These are phyloP conservation scores for Boletus pseudopeckii DNA, from an alignment of 768 basidiomycete species.

Conservation along the genomic window DNA sequence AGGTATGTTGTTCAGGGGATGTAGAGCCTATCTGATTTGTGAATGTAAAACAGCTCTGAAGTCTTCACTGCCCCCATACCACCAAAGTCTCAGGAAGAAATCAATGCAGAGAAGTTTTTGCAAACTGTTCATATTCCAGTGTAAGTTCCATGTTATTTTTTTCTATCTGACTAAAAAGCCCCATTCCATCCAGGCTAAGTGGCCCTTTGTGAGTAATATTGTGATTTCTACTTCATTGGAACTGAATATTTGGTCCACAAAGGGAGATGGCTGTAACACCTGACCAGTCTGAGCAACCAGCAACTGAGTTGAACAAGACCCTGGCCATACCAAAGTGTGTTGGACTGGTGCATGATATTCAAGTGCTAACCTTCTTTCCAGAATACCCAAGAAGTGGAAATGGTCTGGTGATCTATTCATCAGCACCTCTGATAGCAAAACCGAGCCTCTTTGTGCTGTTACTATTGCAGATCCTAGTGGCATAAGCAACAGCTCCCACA, in stretches of 20 bases:
- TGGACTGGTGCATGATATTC: background rate
- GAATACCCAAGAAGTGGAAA: slow-evolving; percentile 59
- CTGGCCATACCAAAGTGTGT: slow-evolving; percentile 26
- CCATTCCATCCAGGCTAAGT: slow-evolving; percentile 16
- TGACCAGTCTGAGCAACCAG: slow-evolving; percentile 5
- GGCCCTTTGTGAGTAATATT: slow-evolving; percentile 23
- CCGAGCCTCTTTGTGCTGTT: slow-evolving; percentile 49
- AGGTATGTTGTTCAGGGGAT: slow-evolving; percentile 11
- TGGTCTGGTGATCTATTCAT: slow-evolving; percentile 60
- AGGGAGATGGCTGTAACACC: slow-evolving; percentile 16
- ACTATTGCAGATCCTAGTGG: slow-evolving; percentile 45
- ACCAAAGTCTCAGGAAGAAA: slow-evolving; percentile 20
- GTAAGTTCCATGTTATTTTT: slow-evolving; percentile 14
- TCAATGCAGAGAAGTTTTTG: slow-evolving; percentile 25
- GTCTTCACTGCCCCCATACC: slow-evolving; percentile 6
- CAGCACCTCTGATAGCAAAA: slow-evolving; percentile 32
- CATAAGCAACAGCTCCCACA: slow-evolving; percentile 41
- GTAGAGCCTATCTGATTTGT: background rate
- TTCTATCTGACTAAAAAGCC: background rate
- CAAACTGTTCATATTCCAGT: slow-evolving; percentile 23
- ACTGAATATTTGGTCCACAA: background rate
- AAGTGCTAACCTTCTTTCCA: slow-evolving; percentile 23
- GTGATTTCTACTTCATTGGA: background rate
- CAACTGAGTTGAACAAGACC: slow-evolving; percentile 13
- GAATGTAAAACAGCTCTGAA: slow-evolving; percentile 3